A percentile compares a stretch with the other conserved stretches of the same genome.
Evolutionary conservation across 768 basidiomycete genomes (phyloP).

Genomic region (Mycena rosella): DNA sequence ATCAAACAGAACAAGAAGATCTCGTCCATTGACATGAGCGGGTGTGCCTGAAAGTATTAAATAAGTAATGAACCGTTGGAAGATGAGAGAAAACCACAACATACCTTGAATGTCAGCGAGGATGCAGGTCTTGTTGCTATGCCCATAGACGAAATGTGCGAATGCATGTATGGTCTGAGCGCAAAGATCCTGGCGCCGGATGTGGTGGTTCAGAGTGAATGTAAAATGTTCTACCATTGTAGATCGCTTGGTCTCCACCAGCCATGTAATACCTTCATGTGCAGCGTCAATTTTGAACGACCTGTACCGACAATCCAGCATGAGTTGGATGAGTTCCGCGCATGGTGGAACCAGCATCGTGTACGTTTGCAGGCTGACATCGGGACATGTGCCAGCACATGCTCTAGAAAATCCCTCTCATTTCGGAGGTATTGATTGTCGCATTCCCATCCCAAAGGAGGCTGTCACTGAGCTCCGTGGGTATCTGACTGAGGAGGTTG

Average conservation of each 20-base stretch:
- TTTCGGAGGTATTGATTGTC: conserved; percentile 19
- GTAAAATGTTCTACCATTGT: too few relatives aligned
- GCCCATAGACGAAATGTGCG: conserved; percentile 33
- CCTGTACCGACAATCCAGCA: too few relatives aligned
- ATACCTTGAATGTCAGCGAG: conserved; percentile 36
- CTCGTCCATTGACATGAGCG: conserved; percentile 15
- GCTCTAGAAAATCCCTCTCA: too few relatives aligned
- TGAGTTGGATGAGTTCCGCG: too few relatives aligned
- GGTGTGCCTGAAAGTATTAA: conserved; percentile 27
- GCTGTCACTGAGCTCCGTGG: conserved; percentile 6
- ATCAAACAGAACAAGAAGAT: conserved; percentile 34
- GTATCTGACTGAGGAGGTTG: too few relatives aligned
- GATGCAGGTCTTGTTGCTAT: too few relatives aligned
- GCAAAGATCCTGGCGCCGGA: neutral
- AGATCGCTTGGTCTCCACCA: conserved; percentile 29
- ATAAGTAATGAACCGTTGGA: neutral
- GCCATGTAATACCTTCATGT: conserved; percentile 30
- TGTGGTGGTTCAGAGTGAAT: conserved; percentile 26
- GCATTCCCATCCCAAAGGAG: conserved; percentile 3
- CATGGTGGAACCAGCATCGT: too few relatives aligned
- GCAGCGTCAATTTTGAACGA: neutral
- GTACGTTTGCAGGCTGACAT: too few relatives aligned
- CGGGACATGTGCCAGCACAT: too few relatives aligned
- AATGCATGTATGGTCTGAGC: conserved; percentile 27
- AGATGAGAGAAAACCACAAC: too few relatives aligned